These are phyloP conservation scores for Didymella pomorum DNA, from an alignment of 2,329 filamentous ascomycete genomes.

Conservation along the genomic window DNA sequence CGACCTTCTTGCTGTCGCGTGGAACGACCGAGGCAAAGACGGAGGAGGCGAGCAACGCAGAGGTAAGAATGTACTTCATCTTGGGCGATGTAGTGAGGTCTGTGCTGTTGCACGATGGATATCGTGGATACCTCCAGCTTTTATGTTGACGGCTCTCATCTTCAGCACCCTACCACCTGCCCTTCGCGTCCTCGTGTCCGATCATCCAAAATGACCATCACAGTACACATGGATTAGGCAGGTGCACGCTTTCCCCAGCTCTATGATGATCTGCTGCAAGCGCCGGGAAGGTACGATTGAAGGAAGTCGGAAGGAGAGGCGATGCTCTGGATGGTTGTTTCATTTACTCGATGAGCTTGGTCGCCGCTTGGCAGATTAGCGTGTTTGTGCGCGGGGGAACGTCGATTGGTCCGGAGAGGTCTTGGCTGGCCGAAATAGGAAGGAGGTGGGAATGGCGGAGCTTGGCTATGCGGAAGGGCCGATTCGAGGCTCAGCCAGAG, in stretches of 20 bases:
- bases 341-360: slow-evolving; percentile 42
- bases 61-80: slow-evolving; percentile 44
- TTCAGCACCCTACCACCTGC: slow-evolving; percentile 27
- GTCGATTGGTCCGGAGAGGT: slow-evolving; percentile 30
- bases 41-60: slow-evolving; percentile 35
- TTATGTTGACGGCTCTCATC: slow-evolving; percentile 24
- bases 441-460: slow-evolving; percentile 27
- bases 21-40: slow-evolving; percentile 39
- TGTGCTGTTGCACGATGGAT: slow-evolving; percentile 2
- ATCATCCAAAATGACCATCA: slow-evolving; percentile 14
- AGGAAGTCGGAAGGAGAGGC: slow-evolving; percentile 20
- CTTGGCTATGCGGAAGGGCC: slow-evolving; percentile 28
- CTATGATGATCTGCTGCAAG: slow-evolving; percentile 24
- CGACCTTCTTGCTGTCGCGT: slow-evolving; percentile 40
- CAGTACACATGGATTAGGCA: slow-evolving; percentile 33
- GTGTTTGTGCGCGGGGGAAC: slow-evolving; percentile 8
- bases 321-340: slow-evolving; percentile 34
- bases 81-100: slow-evolving; percentile 16
- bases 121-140: slow-evolving; percentile 6
- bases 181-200: slow-evolving; percentile 27
- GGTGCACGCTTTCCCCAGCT: slow-evolving; percentile 27
- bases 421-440: slow-evolving; percentile 22
- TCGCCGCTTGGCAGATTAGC: slow-evolving; percentile 19
- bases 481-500: slow-evolving; percentile 21
- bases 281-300: slow-evolving; percentile 34